phyloP scores from a whole-genome alignment of 1,139 yeast genomes.

The Diutina pseudorugosa region DNA sequence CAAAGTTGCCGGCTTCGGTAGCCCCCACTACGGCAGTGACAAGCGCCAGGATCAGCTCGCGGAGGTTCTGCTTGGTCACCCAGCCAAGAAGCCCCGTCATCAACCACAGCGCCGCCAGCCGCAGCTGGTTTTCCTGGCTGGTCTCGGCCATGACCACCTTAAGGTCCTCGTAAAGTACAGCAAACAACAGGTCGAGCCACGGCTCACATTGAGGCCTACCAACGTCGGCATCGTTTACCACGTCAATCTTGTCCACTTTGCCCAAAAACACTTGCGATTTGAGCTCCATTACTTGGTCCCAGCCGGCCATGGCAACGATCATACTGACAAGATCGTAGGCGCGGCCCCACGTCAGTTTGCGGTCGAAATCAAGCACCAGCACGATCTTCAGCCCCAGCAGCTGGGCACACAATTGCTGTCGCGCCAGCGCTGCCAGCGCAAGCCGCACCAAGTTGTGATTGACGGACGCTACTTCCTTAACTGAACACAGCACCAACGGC shows the following conservation, averaged over 20 bases:
- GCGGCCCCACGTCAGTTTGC: conserved; percentile 32
- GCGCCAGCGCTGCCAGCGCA: conserved; percentile 19
- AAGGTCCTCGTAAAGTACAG: conserved; percentile 27
- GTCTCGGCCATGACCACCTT: conserved; percentile 16
- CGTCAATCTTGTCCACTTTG: neutral
- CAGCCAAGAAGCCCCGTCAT: conserved; percentile 20
- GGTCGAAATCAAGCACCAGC: conserved; percentile 23
- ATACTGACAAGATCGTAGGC: conserved; percentile 27
- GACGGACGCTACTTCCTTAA: conserved; percentile 26
- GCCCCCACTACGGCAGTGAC: conserved; percentile 28
- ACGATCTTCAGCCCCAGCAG: conserved; percentile 18
- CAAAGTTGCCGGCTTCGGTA: conserved; percentile 22
- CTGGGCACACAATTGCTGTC: conserved; percentile 19
- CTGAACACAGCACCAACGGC: conserved; percentile 22
- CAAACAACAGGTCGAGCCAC: conserved; percentile 31
- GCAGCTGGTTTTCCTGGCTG: neutral
- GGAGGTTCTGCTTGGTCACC: conserved; percentile 27
- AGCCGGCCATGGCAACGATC: conserved; percentile 26
- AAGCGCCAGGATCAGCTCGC: conserved; percentile 26
- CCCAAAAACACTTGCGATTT: conserved; percentile 14
- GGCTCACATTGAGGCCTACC: conserved; percentile 14
- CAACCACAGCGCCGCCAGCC: conserved; percentile 2
- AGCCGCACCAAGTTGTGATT: conserved; percentile 20
- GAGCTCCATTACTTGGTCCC: conserved; percentile 22
- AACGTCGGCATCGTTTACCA: neutral